These are phyloP conservation scores for Phalaenopsis hybrid DNA, from an alignment of 116 monocot species.

Conservation along the genomic window DNA sequence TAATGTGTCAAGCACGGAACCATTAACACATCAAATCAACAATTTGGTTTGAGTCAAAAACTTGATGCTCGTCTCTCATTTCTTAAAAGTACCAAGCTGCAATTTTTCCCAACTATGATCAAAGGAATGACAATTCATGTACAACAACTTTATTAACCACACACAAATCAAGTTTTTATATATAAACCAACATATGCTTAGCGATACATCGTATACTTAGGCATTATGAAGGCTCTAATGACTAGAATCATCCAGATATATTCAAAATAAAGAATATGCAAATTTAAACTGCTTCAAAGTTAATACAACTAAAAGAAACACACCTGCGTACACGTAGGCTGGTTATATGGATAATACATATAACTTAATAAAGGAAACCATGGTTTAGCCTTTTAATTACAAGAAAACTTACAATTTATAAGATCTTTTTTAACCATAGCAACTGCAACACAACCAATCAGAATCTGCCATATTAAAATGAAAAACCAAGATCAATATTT, in stretches of 20 bases:
- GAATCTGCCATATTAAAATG: constrained; percentile 47
- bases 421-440: constrained; percentile 87
- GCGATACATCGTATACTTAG: no score
- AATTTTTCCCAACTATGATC: not conserved
- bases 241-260: no score
- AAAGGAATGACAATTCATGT: not conserved
- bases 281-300: no score
- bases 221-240: no score
- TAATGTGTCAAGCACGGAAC: not conserved
- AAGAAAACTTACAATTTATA: constrained; percentile 57
- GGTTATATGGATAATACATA: not conserved
- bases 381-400: not conserved
- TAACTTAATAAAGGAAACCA: not conserved
- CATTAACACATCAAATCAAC: not conserved
- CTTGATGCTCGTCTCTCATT: not conserved
- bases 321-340: not conserved
- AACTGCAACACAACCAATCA: constrained; percentile 79
- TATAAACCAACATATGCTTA: not conserved
- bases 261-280: no score
- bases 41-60: not conserved
- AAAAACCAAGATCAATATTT: not conserved
- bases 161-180: not conserved
- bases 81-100: not conserved
- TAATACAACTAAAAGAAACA: no score
- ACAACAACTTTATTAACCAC: not conserved